Evolutionary conservation across 1,284 basidiomycete species (phyloP).

Genomic region (Flammula alnicola): DNA sequence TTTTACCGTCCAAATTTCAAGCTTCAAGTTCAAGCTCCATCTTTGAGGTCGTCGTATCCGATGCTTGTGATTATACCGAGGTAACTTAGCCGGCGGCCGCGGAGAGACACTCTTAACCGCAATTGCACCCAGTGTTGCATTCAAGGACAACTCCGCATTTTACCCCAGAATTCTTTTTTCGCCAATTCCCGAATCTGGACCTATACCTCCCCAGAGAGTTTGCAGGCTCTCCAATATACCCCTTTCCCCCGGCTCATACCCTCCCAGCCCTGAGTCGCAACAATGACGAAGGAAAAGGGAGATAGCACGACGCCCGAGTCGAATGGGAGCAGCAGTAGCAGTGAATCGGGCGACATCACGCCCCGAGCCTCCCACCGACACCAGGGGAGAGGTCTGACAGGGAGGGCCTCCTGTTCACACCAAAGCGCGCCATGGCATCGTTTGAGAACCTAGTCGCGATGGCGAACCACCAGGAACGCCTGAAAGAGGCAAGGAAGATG

Average conservation of each 20-base stretch:
- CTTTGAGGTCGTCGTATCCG: too few relatives aligned
- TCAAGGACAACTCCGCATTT: not conserved
- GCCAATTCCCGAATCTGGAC: too few relatives aligned
- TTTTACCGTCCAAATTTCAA: too few relatives aligned
- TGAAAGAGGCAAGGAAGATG: constrained; percentile 73
- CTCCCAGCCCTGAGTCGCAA: too few relatives aligned
- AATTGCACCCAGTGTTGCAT: not conserved
- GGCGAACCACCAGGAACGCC: constrained; percentile 81
- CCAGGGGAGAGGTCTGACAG: constrained; percentile 21
- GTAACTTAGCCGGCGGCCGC: too few relatives aligned
- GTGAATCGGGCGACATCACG: constrained; percentile 10
- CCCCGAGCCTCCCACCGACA: constrained; percentile 18
- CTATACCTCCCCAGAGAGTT: too few relatives aligned
- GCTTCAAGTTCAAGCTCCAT: too few relatives aligned
- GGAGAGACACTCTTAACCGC: too few relatives aligned
- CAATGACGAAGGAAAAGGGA: too few relatives aligned
- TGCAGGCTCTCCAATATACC: too few relatives aligned
- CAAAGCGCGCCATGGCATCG: constrained; percentile 65
- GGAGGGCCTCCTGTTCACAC: constrained; percentile 41
- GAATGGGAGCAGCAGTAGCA: constrained; percentile 2
- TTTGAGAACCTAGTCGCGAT: constrained; percentile 82
- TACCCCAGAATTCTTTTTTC: not conserved
- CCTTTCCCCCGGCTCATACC: too few relatives aligned
- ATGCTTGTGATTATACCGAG: too few relatives aligned
- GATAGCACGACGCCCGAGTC: not conserved